phyloP scores from a whole-genome alignment of 2,329 filamentous ascomycete species.

The Ceratocystis lukuohia region DNA sequence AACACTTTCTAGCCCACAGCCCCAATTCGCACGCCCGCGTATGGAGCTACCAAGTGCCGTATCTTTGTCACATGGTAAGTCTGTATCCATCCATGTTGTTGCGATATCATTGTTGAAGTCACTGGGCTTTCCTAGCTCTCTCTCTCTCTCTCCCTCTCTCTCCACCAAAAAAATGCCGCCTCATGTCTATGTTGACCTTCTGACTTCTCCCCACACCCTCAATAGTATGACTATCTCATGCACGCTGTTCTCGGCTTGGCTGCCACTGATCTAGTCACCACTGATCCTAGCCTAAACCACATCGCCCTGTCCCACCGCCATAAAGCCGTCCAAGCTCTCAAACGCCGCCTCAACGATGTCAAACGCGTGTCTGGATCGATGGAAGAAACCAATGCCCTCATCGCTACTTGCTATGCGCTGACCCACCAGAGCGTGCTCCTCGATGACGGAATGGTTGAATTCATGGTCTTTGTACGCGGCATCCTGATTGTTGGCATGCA shows the following conservation, averaged over 20 bases:
- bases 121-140: not conserved
- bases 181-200: not conserved
- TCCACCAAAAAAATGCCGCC: not conserved
- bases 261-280: slow-evolving; percentile 48
- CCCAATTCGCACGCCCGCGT: slow-evolving; percentile 44
- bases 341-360: slow-evolving; percentile 37
- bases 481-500: slow-evolving; percentile 42
- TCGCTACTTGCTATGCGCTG: slow-evolving; percentile 46
- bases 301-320: slow-evolving; percentile 51
- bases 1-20: slow-evolving; percentile 49
- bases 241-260: slow-evolving; percentile 56
- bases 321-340: slow-evolving; percentile 50
- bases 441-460: slow-evolving; percentile 46
- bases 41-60: slow-evolving; percentile 55
- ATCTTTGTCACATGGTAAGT: slow-evolving; percentile 51
- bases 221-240: slow-evolving; percentile 52
- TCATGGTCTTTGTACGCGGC: slow-evolving; percentile 46
- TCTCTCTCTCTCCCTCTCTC: not conserved
- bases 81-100: too few species aligned
- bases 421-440: slow-evolving; percentile 46
- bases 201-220: slow-evolving; percentile 5
- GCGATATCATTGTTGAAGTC: not conserved
- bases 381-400: slow-evolving; percentile 45
- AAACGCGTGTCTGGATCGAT: slow-evolving; percentile 30
- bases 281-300: slow-evolving; percentile 38